These are phyloP conservation scores for Quercus parvula DNA, from an alignment of 306 rosid species.

Conservation along the genomic window DNA sequence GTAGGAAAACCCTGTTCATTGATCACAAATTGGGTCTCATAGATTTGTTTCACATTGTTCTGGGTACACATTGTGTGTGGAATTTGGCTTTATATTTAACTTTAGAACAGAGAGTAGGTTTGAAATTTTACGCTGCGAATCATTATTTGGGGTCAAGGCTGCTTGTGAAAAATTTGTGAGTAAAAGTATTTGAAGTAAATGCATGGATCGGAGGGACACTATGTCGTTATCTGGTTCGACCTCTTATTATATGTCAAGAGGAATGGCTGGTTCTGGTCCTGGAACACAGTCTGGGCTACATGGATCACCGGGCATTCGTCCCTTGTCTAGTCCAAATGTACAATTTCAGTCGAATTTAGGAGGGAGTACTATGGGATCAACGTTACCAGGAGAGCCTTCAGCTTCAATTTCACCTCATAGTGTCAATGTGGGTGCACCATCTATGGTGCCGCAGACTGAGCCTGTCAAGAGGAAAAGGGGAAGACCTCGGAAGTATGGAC, in stretches of 20 bases:
- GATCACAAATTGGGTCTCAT: slow-evolving; percentile 15
- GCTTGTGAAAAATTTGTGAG: slow-evolving; percentile 26
- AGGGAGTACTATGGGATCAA: slow-evolving; percentile 54
- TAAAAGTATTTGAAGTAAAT: slow-evolving; percentile 40
- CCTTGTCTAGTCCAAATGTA: slow-evolving; percentile 52
- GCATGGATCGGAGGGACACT: slow-evolving; percentile 97
- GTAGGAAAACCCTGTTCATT: slow-evolving; percentile 18
- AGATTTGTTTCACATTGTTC: slow-evolving; percentile 19
- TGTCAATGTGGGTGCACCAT: slow-evolving; percentile 59
- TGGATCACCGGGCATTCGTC: slow-evolving; percentile 50
- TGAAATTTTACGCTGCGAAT: slow-evolving; percentile 6
- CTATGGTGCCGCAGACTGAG: slow-evolving; percentile 53
- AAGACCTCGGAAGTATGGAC: slow-evolving; percentile 89
- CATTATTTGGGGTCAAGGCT: slow-evolving; percentile 24
- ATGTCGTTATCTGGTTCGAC: slow-evolving; percentile 76
- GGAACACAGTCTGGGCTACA: slow-evolving; percentile 66
- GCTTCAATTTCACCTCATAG: slow-evolving; percentile 58
- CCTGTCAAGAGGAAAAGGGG: slow-evolving; percentile 83
- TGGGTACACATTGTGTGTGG: slow-evolving; percentile 18
- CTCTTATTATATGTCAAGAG: slow-evolving; percentile 75
- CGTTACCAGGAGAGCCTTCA: slow-evolving; percentile 60
- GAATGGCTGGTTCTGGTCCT: slow-evolving; percentile 48
- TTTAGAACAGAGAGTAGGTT: slow-evolving; percentile 37
- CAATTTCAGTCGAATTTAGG: slow-evolving; percentile 63
- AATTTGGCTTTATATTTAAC: slow-evolving; percentile 28